A percentile compares a stretch with the other conserved stretches of the same genome.
Evolutionary conservation across 768 basidiomycete species (phyloP).

Genomic region (Trametes cubensis): DNA sequence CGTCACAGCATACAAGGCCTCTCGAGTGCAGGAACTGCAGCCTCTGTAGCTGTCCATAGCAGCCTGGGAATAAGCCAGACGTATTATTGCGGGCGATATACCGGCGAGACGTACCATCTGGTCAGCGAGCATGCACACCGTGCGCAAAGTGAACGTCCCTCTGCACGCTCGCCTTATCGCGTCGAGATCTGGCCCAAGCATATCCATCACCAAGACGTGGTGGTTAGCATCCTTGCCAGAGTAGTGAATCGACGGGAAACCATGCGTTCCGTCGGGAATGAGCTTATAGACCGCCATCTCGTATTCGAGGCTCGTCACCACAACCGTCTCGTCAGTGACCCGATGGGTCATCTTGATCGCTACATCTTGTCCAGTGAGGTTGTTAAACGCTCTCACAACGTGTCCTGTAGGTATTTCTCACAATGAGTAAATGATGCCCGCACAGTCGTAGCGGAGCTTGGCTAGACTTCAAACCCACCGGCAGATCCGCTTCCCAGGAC

Average conservation of each 20-base stretch:
- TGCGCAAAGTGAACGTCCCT: conserved; percentile 25
- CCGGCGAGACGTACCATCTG: too few relatives aligned
- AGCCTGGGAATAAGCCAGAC: too few relatives aligned
- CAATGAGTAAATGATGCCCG: background rate
- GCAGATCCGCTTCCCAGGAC: background rate
- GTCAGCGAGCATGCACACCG: conserved; percentile 28
- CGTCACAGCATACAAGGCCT: conserved; percentile 27
- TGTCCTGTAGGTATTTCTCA: background rate
- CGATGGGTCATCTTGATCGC: conserved; percentile 18
- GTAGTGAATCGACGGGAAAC: conserved; percentile 24
- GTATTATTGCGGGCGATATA: too few relatives aligned
- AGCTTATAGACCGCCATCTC: conserved; percentile 27
- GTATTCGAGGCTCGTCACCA: background rate
- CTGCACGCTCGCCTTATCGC: conserved; percentile 24
- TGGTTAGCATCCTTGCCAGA: conserved; percentile 19
- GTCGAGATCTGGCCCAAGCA: conserved; percentile 28
- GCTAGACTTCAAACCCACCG: too few relatives aligned
- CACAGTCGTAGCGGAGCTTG: background rate
- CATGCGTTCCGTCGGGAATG: conserved; percentile 15
- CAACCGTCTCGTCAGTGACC: conserved; percentile 1
- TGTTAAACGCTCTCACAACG: background rate
- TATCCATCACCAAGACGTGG: conserved; percentile 28
- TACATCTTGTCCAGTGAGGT: background rate
- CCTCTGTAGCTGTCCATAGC: conserved; percentile 22
- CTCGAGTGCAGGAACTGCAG: conserved; percentile 27